phyloP scores from a whole-genome alignment of 106 monocot species.

The Ottelia alismoides region DNA sequence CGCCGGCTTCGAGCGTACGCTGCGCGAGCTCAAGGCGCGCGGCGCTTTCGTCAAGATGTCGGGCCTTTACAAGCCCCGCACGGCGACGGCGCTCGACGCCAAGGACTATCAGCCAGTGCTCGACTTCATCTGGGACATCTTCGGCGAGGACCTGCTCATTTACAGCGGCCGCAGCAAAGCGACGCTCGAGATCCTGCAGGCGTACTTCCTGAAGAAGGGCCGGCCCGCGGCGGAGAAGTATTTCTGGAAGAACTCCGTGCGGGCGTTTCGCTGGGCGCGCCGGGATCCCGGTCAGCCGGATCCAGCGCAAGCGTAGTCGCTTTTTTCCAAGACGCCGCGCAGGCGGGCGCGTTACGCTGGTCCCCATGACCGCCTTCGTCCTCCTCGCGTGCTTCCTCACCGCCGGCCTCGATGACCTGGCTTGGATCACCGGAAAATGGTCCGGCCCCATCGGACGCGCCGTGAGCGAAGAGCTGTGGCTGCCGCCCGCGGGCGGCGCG shows the following conservation, averaged over 20 bases:
- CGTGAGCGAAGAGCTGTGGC: too few relatives aligned
- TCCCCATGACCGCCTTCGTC: too few relatives aligned
- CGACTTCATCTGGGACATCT: not conserved
- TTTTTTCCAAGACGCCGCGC: too few relatives aligned
- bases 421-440: too few relatives aligned
- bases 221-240: not conserved
- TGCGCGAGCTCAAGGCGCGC: not conserved
- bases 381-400: too few relatives aligned
- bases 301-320: too few relatives aligned
- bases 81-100: not conserved
- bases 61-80: not conserved
- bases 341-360: too few relatives aligned
- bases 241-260: not conserved
- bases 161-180: not conserved
- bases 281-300: not conserved
- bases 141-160: not conserved
- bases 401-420: too few relatives aligned
- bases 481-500: too few relatives aligned
- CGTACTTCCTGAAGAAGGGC: not conserved
- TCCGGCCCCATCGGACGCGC: too few relatives aligned
- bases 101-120: not conserved
- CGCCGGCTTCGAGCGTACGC: too few relatives aligned
- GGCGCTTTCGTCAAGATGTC: not conserved
- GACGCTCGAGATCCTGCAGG: not conserved
- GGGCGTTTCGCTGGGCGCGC: not conserved